Evolutionary conservation across 2,329 filamentous ascomycete genomes (phyloP).

Genomic region (Alternaria incomplexa): DNA sequence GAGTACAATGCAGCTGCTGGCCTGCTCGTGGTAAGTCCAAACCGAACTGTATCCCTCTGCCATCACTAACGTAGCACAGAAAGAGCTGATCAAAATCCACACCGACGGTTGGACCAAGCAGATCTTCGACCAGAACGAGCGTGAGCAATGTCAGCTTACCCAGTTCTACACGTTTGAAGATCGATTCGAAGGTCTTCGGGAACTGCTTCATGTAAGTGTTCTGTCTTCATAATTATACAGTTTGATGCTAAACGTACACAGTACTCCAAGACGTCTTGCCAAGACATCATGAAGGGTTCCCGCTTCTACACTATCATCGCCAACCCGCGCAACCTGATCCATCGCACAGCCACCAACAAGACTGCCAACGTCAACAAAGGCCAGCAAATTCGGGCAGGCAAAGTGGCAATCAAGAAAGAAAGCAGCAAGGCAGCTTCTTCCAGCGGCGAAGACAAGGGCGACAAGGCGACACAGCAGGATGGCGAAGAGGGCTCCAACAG

Average conservation of each 20-base stretch:
- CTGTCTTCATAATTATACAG: not conserved
- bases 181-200: conserved; percentile 7
- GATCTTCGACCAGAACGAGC: not conserved
- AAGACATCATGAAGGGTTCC: conserved; percentile 17
- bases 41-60: not conserved
- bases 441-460: not conserved
- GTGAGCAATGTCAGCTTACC: conserved; percentile 7
- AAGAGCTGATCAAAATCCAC: conserved; percentile 9
- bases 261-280: conserved; percentile 15
- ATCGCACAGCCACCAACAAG: conserved; percentile 13
- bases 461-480: not conserved
- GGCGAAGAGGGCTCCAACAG: not conserved
- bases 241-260: not conserved
- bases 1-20: conserved; percentile 1
- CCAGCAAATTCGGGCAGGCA: not conserved
- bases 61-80: not conserved
- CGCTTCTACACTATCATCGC: conserved; percentile 8
- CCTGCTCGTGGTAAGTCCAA: conserved; percentile 6
- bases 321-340: conserved; percentile 3
- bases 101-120: not conserved
- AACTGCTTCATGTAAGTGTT: conserved; percentile 8
- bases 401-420: not conserved
- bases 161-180: conserved; percentile 16
- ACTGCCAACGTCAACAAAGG: conserved; percentile 7
- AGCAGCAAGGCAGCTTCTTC: not conserved